Conservation (phyloP, 2,329 filamentous ascomycete species). For the Bipolaris gigantea region DNA sequence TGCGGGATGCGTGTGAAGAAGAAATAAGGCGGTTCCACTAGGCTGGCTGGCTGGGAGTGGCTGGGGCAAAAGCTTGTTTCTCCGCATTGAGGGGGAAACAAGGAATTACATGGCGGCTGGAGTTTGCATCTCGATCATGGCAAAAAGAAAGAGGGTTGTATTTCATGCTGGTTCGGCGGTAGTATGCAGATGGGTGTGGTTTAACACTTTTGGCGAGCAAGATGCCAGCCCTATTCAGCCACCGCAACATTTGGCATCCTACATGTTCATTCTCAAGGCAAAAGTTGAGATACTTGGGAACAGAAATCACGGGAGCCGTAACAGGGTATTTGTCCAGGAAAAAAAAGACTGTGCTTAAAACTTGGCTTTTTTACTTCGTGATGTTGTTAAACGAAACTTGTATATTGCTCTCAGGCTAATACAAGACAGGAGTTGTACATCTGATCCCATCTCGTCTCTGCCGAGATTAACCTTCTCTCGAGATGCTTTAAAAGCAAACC, state of each 20-base stretch:
- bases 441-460: background rate
- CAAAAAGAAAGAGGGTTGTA: background rate
- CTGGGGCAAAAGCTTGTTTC: background rate
- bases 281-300: too few relatives aligned
- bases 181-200: too few relatives aligned
- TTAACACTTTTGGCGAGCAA: too few relatives aligned
- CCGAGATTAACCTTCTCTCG: background rate
- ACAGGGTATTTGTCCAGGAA: too few relatives aligned
- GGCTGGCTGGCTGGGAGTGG: background rate
- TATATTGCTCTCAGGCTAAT: background rate
- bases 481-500: background rate
- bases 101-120: background rate
- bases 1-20: background rate
- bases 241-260: too few relatives aligned
- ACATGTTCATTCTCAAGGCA: too few relatives aligned
- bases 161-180: background rate
- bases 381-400: background rate
- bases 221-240: too few relatives aligned
- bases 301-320: background rate
- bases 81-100: background rate
- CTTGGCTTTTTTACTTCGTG: background rate
- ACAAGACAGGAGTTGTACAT: background rate
- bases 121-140: background rate
- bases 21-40: background rate
- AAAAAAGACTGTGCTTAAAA: background rate